A percentile compares a stretch with the other conserved stretches of the same genome.
phyloP scores from a whole-genome alignment of 2,329 filamentous ascomycete genomes.

The Zymoseptoria brevis region DNA sequence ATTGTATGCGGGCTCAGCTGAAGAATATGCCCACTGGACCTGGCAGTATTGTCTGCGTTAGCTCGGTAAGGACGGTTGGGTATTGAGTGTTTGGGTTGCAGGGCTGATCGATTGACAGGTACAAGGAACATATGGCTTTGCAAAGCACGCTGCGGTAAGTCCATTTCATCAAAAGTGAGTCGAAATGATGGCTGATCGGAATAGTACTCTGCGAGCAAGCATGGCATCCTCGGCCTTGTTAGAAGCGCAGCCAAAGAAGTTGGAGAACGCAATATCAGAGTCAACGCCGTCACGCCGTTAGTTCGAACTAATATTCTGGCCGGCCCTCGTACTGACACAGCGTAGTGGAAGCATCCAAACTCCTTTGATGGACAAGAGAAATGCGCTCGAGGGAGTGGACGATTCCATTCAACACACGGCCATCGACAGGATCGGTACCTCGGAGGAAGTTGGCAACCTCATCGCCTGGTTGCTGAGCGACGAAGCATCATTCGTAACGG shows the following conservation, averaged over 20 bases:
- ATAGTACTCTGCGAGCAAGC: constrained; percentile 22
- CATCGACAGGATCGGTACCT: constrained; percentile 18
- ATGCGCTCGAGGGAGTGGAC: constrained; percentile 23
- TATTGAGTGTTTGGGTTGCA: neutral
- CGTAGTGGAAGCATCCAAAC: constrained; percentile 20
- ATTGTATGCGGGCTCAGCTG: constrained; percentile 45
- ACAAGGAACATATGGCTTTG: constrained; percentile 37
- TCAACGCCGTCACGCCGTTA: constrained; percentile 26
- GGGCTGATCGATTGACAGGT: constrained; percentile 2
- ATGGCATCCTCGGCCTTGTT: constrained; percentile 21
- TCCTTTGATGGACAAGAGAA: constrained; percentile 24
- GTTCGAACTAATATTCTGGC: neutral
- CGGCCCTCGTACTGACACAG: neutral
- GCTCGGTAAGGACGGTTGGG: constrained; percentile 9
- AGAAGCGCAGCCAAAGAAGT: constrained; percentile 25
- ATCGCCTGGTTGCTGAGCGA: constrained; percentile 44
- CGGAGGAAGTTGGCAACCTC: constrained; percentile 25
- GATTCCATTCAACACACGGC: constrained; percentile 15
- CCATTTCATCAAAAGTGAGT: neutral
- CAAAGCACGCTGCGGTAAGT: constrained; percentile 18
- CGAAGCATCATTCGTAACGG: constrained; percentile 41
- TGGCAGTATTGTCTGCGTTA: constrained; percentile 47
- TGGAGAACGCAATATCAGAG: constrained; percentile 20
- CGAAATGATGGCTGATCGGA: neutral
- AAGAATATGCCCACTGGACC: constrained; percentile 35